Base-by-base conservation (phyloP, 1,284 basidiomycete genomes). In the Neonothopanus nambi region DNA sequence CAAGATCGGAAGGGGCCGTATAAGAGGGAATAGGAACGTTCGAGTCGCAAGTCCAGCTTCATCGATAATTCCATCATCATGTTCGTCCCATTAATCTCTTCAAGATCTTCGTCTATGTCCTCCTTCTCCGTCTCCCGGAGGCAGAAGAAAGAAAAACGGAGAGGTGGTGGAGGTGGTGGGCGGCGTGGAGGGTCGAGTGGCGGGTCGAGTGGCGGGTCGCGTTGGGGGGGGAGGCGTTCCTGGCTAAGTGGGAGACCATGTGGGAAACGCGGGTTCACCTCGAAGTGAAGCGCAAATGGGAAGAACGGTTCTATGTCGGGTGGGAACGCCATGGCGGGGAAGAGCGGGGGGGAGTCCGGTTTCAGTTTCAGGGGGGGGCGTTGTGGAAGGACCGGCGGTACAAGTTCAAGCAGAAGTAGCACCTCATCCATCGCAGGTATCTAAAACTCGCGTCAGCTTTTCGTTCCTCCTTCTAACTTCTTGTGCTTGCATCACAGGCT, bases 391-490 rank as follows among this genome's bases (percentile, higher is more conserved):
- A 41, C 58, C 12, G 48, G 37, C 15, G 51, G 51, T 21, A 47
- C 17, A 21, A 46, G 35, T 18, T 43, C 49, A 37, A 59, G 39
- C 21, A 42, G 47, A 17, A n/a, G 41, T 36, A 44, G 48, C 39
- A 48, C 38, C 9, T 58, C 57, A 9, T 54, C 58, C 17, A 60
- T 59, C 11, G 26, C 11, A 38, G 37, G 9, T 48, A 38, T 28
- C 33, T 23, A 38, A 24, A 38, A 23, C 20, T n/a, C 9, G n/a
- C n/a, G n/a, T n/a, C n/a, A 28, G 3, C 28, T 26, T 26, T 3
- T 13, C 3, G 15, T 9, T 48, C n/a, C 4, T 26, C 11, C 36
- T 11, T 11, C 2, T 5, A 6, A 26, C 21, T 13, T 15, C 13
- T 23, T 30, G 28, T 15, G 20, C 18, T 1, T 37, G 17, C 6